phyloP scores from a whole-genome alignment of 352 stramenopile genomes.

The Phytopythium sindhum region DNA sequence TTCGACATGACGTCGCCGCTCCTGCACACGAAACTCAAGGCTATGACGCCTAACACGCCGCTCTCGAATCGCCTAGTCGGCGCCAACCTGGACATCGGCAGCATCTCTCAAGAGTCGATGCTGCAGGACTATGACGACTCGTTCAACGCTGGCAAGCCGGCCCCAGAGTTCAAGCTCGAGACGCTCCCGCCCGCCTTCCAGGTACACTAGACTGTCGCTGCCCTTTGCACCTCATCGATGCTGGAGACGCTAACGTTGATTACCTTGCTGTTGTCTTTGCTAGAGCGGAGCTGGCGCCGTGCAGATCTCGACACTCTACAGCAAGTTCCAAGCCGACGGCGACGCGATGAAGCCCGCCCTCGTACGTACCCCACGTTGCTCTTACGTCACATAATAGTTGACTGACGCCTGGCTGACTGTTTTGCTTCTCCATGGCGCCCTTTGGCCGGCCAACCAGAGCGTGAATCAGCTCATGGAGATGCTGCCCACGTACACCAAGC shows the following conservation, averaged over 20 bases:
- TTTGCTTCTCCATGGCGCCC: background rate
- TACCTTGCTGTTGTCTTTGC: background rate
- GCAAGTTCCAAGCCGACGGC: conserved; percentile 68
- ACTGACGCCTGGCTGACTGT: conserved; percentile 3
- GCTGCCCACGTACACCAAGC: conserved; percentile 59
- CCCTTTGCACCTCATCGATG: background rate
- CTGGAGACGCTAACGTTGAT: background rate
- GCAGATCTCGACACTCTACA: conserved; percentile 82
- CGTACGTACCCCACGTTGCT: conserved; percentile 31
- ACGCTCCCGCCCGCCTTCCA: conserved; percentile 73
- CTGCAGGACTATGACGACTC: conserved; percentile 73
- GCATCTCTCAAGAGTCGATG: conserved; percentile 57
- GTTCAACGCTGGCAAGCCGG: conserved; percentile 53
- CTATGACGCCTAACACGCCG: conserved; percentile 80
- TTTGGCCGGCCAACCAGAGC: conserved; percentile 28
- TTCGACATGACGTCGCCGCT: conserved; percentile 77
- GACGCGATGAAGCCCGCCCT: conserved; percentile 45
- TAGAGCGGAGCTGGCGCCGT: conserved; percentile 76
- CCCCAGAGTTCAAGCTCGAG: conserved; percentile 70
- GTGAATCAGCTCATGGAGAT: conserved; percentile 67
- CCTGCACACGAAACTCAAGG: conserved; percentile 75
- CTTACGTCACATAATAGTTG: background rate
- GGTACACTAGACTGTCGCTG: conserved; percentile 23
- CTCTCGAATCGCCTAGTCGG: conserved; percentile 81
- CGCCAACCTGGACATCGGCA: conserved; percentile 70